These are phyloP conservation scores for Aspergillus puulaauensis DNA, from an alignment of 2,329 filamentous ascomycete species.

Conservation along the genomic window DNA sequence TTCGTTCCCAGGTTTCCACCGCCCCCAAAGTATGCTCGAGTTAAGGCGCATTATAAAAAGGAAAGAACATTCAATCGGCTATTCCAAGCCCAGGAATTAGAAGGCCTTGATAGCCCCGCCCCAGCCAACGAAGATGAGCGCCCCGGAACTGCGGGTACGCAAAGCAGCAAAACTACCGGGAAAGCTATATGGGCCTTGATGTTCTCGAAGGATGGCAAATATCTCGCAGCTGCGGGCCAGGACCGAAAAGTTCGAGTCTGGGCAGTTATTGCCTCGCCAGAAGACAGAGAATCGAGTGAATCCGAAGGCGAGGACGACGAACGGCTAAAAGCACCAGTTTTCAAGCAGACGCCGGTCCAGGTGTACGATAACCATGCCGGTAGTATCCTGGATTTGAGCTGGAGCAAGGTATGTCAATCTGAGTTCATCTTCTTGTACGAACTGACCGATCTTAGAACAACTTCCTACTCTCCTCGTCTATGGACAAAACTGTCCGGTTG, in stretches of 20 bases:
- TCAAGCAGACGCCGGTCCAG: slow-evolving; percentile 71
- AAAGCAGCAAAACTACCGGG: slow-evolving; percentile 35
- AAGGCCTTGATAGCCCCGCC: slow-evolving; percentile 51
- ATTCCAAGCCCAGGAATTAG: slow-evolving; percentile 90
- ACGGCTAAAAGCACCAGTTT: slow-evolving; percentile 84
- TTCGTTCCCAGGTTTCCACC: slow-evolving; percentile 86
- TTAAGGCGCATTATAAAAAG: slow-evolving; percentile 78
- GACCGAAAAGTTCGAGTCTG: slow-evolving; percentile 85
- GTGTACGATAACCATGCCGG: slow-evolving; percentile 82
- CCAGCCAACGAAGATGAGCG: slow-evolving; percentile 31
- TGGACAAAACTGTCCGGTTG: slow-evolving; percentile 94
- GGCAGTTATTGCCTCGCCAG: slow-evolving; percentile 78
- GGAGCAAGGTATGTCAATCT: slow-evolving; percentile 71
- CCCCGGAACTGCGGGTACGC: slow-evolving; percentile 21
- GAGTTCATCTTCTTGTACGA: neutral
- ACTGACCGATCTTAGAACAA: slow-evolving; percentile 64
- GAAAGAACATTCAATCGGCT: slow-evolving; percentile 77
- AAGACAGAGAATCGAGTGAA: slow-evolving; percentile 74
- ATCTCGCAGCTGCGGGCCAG: slow-evolving; percentile 87
- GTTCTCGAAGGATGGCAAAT: slow-evolving; percentile 89
- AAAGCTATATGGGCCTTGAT: slow-evolving; percentile 88
- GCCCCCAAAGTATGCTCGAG: slow-evolving; percentile 86
- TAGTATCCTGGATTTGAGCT: slow-evolving; percentile 87
- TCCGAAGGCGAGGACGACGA: slow-evolving; percentile 63
- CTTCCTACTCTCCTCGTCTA: slow-evolving; percentile 90